Evolutionary conservation across 2,329 filamentous ascomycete species (phyloP).

Genomic region (Fusarium papillatum): DNA sequence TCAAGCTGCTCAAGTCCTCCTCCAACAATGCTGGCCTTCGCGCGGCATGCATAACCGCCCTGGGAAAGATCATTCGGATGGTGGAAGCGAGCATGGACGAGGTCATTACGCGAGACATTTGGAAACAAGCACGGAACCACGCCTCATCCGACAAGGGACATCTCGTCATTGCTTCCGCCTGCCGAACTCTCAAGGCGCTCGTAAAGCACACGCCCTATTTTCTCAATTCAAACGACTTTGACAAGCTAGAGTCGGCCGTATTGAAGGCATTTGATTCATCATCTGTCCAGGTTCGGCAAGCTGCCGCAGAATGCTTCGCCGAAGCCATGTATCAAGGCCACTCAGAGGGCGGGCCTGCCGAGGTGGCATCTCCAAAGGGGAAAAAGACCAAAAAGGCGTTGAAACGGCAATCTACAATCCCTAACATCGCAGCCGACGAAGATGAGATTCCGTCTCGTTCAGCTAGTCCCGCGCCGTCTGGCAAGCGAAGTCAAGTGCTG

Average conservation of each 20-base stretch:
- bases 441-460: slow-evolving; percentile 78
- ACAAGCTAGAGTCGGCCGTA: slow-evolving; percentile 84
- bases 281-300: slow-evolving; percentile 82
- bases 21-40: slow-evolving; percentile 86
- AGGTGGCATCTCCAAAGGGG: slow-evolving; percentile 68
- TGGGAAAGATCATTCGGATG: slow-evolving; percentile 83
- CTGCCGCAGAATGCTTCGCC: slow-evolving; percentile 88
- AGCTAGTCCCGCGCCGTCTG: slow-evolving; percentile 78
- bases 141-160: slow-evolving; percentile 85
- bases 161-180: slow-evolving; percentile 84
- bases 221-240: slow-evolving; percentile 90
- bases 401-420: slow-evolving; percentile 71
- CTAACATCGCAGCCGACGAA: slow-evolving; percentile 76
- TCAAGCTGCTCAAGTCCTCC: slow-evolving; percentile 86
- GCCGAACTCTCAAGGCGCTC: slow-evolving; percentile 82
- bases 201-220: slow-evolving; percentile 84
- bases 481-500: slow-evolving; percentile 79
- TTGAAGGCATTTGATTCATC: slow-evolving; percentile 91
- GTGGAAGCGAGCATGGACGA: slow-evolving; percentile 87
- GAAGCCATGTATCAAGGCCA: slow-evolving; percentile 87
- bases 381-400: slow-evolving; percentile 76
- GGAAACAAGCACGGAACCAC: slow-evolving; percentile 89
- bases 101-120: slow-evolving; percentile 86
- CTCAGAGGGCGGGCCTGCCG: slow-evolving; percentile 60
- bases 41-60: slow-evolving; percentile 80